These are phyloP conservation scores for Ophiocordyceps polyrhachis-furcata DNA, from an alignment of 2,329 filamentous ascomycete genomes.

Conservation along the genomic window DNA sequence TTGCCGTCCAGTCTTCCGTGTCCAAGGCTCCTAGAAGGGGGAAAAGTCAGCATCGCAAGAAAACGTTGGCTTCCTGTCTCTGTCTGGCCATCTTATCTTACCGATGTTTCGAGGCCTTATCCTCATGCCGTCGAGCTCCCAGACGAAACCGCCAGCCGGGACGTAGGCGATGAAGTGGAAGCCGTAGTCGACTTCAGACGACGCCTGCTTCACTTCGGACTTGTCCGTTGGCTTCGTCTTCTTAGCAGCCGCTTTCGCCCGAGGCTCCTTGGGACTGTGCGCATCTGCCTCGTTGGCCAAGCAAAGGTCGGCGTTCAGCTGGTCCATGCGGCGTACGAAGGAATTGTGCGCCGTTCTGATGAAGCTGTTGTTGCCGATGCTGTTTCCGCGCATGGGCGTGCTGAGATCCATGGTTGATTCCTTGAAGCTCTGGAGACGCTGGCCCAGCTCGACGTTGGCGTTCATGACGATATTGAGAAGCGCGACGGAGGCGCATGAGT, in stretches of 20 bases:
- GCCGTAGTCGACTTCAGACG: constrained; percentile 35
- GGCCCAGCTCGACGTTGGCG: constrained; percentile 46
- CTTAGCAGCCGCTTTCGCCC: constrained; percentile 5
- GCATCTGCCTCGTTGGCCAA: constrained; percentile 36
- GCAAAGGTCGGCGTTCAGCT: constrained; percentile 50
- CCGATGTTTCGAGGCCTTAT: constrained; percentile 35
- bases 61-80: neutral
- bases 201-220: constrained; percentile 18
- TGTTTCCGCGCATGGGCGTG: constrained; percentile 56
- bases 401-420: constrained; percentile 47
- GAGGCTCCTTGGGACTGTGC: constrained; percentile 7
- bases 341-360: constrained; percentile 77
- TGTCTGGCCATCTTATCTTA: constrained; percentile 5
- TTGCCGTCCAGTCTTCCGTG: constrained; percentile 40
- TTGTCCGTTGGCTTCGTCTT: constrained; percentile 13
- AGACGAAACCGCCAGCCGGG: constrained; percentile 53
- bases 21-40: constrained; percentile 6
- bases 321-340: constrained; percentile 62
- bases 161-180: constrained; percentile 89
- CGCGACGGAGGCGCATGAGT: constrained; percentile 84
- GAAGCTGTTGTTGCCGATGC: constrained; percentile 54
- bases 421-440: constrained; percentile 55
- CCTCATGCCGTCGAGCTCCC: constrained; percentile 79
- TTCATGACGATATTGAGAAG: constrained; percentile 92
- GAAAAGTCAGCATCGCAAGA: neutral